Evolutionary conservation across 768 basidiomycete genomes (phyloP), one percentile per base, ranked within the genome.

Genomic region (Rhodotorula toruloides): DNA sequence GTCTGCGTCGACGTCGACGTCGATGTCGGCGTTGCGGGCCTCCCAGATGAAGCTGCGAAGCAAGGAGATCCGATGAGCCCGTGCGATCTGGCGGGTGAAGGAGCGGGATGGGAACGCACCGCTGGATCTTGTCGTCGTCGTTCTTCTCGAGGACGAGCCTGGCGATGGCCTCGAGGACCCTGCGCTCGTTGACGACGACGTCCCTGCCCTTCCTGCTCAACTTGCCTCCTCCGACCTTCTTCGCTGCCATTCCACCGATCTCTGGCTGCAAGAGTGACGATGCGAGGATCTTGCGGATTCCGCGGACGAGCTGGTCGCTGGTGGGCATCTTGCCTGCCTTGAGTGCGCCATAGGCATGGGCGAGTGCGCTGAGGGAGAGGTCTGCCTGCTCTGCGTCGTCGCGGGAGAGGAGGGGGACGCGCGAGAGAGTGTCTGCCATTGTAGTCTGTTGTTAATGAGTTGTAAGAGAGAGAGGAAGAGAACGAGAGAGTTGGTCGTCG

Each of bases 101-200:
- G 27, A 47, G 43, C 27, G 31, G 49, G 22, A 31, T 27, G 5
- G 37, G 6, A 32, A 40, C 27, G 73, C 55, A 68, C 72, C 19
- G 29, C 60, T 61, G 60, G 12, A 63, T 54, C 62, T 64, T 60
- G 65, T 71, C 62, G 31, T 71, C 65, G 14, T 58, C 42, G 70
- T 79, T 80, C 76, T 80, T 80, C 54, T 74, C 76, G 40, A 79
- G 71, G 42, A 76, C 77, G 73, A 79, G 76, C 0, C 72, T 57
- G 43, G 76, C 75, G 61, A 76, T 43, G 21, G 76, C 72, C 53
- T 68, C 62, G 29, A 80, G 50, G 25, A 79, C 78, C 22, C 55
- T 65, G 42, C 78, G 73, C 65, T 72, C 50, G 29, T 76, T 70
- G n/a, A 76, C 67, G 40, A 79, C 66, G 36, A 80, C 74, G 40